Evolutionary conservation across 345 rosid genomes (phyloP).

Genomic region (Anastatica hierochuntica): DNA sequence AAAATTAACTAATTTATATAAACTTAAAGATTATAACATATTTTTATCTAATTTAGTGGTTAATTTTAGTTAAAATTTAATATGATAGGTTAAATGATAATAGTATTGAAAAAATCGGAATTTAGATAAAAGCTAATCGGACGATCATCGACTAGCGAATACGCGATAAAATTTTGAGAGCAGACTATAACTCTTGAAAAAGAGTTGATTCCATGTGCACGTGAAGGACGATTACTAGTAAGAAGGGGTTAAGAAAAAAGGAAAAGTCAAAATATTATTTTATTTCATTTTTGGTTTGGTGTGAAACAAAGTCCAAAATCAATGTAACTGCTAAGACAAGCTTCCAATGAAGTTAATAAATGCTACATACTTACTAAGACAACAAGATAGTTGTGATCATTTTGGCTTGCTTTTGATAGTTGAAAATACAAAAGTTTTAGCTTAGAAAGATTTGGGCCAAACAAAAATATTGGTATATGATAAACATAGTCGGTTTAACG

Average conservation of each 20-base stretch:
- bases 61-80: too few relatives aligned
- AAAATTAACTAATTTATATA: too few relatives aligned
- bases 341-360: conserved; percentile 13
- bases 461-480: too few relatives aligned
- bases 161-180: too few relatives aligned
- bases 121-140: too few relatives aligned
- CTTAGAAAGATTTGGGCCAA: not conserved
- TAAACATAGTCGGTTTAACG: too few relatives aligned
- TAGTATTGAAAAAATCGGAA: too few relatives aligned
- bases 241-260: too few relatives aligned
- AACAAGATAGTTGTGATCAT: conserved; percentile 8
- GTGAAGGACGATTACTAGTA: conserved; percentile 13
- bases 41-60: too few relatives aligned
- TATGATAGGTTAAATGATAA: too few relatives aligned
- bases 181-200: not conserved
- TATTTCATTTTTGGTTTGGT: not conserved
- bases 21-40: too few relatives aligned
- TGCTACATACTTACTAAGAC: conserved; percentile 5
- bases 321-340: conserved; percentile 21
- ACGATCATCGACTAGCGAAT: too few relatives aligned
- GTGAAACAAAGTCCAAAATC: conserved; percentile 10
- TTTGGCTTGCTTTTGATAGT: conserved; percentile 12
- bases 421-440: not conserved
- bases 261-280: conserved; percentile 1
- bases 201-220: conserved; percentile 20